Conservation (phyloP, 176 grass and related monocot species). For the Olyra latifolia region DNA sequence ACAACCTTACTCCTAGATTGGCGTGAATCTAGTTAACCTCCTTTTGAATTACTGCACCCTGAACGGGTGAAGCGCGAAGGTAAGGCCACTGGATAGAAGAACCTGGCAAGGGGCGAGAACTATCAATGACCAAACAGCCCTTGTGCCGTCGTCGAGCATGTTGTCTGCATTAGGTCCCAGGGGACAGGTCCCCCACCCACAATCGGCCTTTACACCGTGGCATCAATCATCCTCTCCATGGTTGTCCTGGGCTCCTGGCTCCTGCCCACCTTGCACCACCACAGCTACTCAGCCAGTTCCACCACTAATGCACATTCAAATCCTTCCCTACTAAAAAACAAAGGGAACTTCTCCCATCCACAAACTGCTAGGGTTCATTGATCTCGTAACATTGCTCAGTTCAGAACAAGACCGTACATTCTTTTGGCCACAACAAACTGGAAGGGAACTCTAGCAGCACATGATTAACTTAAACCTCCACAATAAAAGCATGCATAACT, state of each 20-base stretch:
- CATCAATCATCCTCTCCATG: slow-evolving; percentile 5
- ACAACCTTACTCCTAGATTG: too few relatives aligned
- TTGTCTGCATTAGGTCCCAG: neutral
- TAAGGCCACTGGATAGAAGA: neutral
- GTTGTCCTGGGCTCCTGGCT: neutral
- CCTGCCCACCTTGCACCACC: neutral
- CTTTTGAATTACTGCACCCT: neutral
- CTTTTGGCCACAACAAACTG: too few relatives aligned
- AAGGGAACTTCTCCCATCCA: neutral
- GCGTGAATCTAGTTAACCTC: too few relatives aligned
- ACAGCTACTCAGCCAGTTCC: neutral
- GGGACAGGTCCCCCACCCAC: slow-evolving; percentile 15
- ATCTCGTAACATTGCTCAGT: neutral
- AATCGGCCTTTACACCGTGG: slow-evolving; percentile 34
- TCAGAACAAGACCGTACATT: neutral
- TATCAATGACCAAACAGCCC: slow-evolving; percentile 33
- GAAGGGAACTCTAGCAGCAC: neutral
- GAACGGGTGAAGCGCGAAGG: neutral
- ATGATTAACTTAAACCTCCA: slow-evolving; percentile 42
- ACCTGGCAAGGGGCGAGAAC: neutral
- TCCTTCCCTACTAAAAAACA: too few relatives aligned
- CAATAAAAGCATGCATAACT: slow-evolving; percentile 12
- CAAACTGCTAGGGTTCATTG: neutral
- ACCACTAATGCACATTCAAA: slow-evolving; percentile 10
- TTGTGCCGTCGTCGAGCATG: slow-evolving; percentile 49